phyloP scores from a whole-genome alignment of 2,329 filamentous ascomycete genomes.

The Hypoxylon rubiginosum region DNA sequence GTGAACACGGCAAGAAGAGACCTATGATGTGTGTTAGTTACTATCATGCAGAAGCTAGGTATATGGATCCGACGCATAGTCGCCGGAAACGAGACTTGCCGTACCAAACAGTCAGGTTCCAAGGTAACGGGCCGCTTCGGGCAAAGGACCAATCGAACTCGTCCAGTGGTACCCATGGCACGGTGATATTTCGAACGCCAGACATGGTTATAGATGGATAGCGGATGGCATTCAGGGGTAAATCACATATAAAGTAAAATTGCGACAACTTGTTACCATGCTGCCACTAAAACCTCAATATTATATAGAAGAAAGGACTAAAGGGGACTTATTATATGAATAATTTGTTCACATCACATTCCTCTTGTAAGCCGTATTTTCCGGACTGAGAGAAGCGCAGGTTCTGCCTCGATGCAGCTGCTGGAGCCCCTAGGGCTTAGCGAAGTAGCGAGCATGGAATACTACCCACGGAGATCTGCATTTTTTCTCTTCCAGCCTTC shows the following conservation, averaged over 20 bases:
- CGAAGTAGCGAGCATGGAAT: constrained; percentile 2
- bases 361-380: neutral
- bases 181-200: constrained; percentile 33
- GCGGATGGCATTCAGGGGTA: neutral
- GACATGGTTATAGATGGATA: constrained; percentile 20
- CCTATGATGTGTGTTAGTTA: constrained; percentile 11
- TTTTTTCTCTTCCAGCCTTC: constrained; percentile 13
- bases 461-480: constrained; percentile 4
- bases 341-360: neutral
- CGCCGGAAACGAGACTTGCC: neutral
- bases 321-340: neutral
- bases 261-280: neutral
- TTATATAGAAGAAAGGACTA: neutral
- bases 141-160: constrained; percentile 37
- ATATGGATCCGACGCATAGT: neutral
- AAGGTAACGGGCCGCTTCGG: constrained; percentile 30
- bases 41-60: neutral
- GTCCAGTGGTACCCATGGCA: constrained; percentile 36
- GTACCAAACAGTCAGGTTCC: constrained; percentile 36
- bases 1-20: constrained; percentile 35
- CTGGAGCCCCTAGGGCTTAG: neutral
- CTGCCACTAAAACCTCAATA: neutral
- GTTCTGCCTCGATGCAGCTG: neutral
- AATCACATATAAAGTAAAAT: neutral
- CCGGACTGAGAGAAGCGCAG: neutral